Percentiles rank a stretch among this genome's conserved stretches.
phyloP scores from a whole-genome alignment of 371 early-diverging fungal species.

The Parasitella parasitica region DNA sequence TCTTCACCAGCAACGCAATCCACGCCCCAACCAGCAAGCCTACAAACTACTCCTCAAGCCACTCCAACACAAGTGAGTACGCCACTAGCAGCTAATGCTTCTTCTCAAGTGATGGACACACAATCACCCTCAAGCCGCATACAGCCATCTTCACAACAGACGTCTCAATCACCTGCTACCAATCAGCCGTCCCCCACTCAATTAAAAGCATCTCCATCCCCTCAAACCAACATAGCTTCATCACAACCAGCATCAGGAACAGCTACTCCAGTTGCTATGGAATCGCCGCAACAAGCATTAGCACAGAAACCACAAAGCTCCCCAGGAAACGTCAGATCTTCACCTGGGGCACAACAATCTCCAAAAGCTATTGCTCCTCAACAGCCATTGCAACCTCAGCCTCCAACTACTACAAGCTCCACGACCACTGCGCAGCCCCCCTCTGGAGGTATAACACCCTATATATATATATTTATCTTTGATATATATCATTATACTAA shows the following conservation, averaged over 20 bases:
- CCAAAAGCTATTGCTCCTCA: conserved; percentile 5
- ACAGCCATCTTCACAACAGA: background rate
- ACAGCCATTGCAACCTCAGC: conserved; percentile 1
- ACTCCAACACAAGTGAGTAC: background rate
- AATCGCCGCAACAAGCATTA: background rate
- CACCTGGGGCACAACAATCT: background rate
- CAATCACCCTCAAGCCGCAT: background rate
- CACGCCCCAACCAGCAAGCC: background rate
- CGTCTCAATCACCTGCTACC: background rate
- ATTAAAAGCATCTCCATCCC: background rate
- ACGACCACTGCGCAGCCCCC: background rate
- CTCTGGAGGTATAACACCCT: conserved; percentile 7
- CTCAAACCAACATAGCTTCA: background rate
- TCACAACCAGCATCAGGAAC: background rate
- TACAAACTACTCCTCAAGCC: background rate
- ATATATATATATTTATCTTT: too few species aligned
- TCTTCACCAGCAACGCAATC: background rate
- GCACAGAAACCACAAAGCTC: background rate
- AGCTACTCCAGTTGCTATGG: background rate
- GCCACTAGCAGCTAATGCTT: background rate
- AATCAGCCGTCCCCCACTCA: background rate
- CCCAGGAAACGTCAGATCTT: background rate
- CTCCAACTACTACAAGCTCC: background rate
- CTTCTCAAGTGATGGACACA: background rate
- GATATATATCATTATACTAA: background rate